phyloP scores from a whole-genome alignment of 768 basidiomycete species.

The Lanmaoa rubissima region DNA sequence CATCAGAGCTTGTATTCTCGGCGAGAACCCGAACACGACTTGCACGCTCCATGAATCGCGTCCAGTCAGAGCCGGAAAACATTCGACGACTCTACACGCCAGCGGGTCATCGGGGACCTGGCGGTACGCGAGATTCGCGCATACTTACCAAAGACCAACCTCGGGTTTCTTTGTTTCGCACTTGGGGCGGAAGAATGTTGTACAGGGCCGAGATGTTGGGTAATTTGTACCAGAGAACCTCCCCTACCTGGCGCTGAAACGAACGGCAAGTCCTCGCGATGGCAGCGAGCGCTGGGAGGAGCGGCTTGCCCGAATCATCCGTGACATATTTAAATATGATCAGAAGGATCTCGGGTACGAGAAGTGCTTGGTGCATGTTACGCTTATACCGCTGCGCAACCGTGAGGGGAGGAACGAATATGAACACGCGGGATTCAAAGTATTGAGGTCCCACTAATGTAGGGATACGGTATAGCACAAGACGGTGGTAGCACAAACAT shows the following conservation, averaged over 20 bases:
- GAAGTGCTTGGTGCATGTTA: constrained; percentile 16
- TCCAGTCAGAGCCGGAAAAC: constrained; percentile 19
- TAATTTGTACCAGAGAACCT: constrained; percentile 23
- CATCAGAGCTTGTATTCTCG: background rate
- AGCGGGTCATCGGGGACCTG: background rate
- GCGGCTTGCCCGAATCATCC: constrained; percentile 14
- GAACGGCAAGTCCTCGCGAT: constrained; percentile 28
- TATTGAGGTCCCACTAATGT: background rate
- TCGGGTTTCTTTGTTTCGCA: constrained; percentile 8
- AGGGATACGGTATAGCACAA: background rate
- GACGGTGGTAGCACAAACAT: background rate
- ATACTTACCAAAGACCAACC: constrained; percentile 23
- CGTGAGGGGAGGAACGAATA: constrained; percentile 2
- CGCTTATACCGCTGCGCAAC: background rate
- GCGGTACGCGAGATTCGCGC: background rate
- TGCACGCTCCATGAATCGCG: constrained; percentile 17
- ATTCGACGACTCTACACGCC: constrained; percentile 17
- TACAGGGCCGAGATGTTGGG: constrained; percentile 10
- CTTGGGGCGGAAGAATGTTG: constrained; percentile 17
- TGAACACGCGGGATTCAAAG: constrained; percentile 4
- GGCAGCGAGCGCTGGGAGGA: constrained; percentile 19
- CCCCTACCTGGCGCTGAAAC: constrained; percentile 21
- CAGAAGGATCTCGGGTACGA: constrained; percentile 22
- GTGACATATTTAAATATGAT: constrained; percentile 22
- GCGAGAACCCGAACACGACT: constrained; percentile 15